Conservation (phyloP, 768 basidiomycete species). For the Botryobasidium botryosum region DNA sequence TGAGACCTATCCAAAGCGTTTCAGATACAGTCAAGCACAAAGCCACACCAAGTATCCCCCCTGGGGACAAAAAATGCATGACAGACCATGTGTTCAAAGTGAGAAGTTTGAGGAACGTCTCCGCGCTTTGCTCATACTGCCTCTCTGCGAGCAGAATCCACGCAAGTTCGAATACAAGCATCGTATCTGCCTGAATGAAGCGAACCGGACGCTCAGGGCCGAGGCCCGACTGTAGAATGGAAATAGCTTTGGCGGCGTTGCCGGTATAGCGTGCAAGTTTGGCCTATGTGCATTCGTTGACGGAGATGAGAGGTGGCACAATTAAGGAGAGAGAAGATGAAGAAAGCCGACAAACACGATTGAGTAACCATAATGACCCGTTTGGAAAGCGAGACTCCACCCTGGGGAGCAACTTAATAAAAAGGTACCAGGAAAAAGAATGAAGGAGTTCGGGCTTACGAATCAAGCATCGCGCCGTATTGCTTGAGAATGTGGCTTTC, state of each 20-base stretch:
- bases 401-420: conserved; percentile 18
- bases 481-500: conserved; percentile 43
- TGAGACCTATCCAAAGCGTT: conserved; percentile 36
- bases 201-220: conserved; percentile 30
- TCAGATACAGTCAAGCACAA: background rate
- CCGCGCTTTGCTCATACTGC: conserved; percentile 48
- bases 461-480: conserved; percentile 47
- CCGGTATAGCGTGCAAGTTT: conserved; percentile 59
- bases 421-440: background rate
- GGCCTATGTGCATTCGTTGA: conserved; percentile 26
- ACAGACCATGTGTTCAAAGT: conserved; percentile 55
- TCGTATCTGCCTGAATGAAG: conserved; percentile 56
- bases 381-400: conserved; percentile 41
- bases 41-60: background rate
- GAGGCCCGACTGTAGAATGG: conserved; percentile 40
- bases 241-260: conserved; percentile 48
- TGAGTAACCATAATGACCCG: conserved; percentile 59
- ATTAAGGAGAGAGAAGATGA: background rate
- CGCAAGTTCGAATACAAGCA: conserved; percentile 64
- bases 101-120: conserved; percentile 44
- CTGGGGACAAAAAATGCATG: conserved; percentile 6
- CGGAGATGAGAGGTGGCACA: background rate
- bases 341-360: conserved; percentile 28
- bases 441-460: conserved; percentile 24
- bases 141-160: conserved; percentile 54